Conservation (phyloP, 495 filamentous ascomycete genomes). For the Staphylotrichum longicolle region DNA sequence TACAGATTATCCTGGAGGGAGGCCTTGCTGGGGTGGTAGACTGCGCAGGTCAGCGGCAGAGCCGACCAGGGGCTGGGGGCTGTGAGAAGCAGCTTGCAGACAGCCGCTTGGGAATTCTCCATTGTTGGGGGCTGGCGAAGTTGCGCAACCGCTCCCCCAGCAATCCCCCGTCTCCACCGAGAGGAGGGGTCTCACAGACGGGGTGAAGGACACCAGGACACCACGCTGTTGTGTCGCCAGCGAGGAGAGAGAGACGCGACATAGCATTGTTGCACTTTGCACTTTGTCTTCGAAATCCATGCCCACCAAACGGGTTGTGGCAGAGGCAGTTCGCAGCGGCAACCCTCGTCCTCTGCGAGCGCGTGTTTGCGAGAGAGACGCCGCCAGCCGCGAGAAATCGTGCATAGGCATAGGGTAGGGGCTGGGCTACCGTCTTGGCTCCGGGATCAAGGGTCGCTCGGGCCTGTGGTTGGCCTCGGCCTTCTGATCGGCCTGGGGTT, state of each 20-base stretch:
- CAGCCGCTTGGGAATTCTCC: background rate
- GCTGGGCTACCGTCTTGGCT: slow-evolving; percentile 12
- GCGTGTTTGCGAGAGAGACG: background rate
- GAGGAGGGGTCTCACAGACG: background rate
- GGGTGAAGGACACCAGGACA: background rate
- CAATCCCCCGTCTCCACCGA: background rate
- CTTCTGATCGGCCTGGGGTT: slow-evolving; percentile 6
- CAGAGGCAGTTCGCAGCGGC: background rate
- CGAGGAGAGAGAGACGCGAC: background rate
- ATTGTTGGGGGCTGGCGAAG: slow-evolving; percentile 1
- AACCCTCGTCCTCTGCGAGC: background rate
- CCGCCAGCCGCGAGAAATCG: slow-evolving; percentile 14
- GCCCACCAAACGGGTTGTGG: background rate
- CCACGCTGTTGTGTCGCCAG: background rate
- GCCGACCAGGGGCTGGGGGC: background rate
- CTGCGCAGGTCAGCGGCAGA: slow-evolving; percentile 12
- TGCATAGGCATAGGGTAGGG: slow-evolving; percentile 34
- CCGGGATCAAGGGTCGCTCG: background rate
- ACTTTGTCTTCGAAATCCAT: background rate
- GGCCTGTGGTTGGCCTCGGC: slow-evolving; percentile 18
- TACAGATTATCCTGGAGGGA: background rate
- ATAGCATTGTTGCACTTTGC: too few species aligned
- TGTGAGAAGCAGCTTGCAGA: background rate
- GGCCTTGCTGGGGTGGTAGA: background rate
- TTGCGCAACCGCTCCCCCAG: background rate